A percentile compares a stretch with the other conserved stretches of the same genome.
Evolutionary conservation across 2,329 filamentous ascomycete genomes (phyloP).

Genomic region (Gaeumannomyces sp.): DNA sequence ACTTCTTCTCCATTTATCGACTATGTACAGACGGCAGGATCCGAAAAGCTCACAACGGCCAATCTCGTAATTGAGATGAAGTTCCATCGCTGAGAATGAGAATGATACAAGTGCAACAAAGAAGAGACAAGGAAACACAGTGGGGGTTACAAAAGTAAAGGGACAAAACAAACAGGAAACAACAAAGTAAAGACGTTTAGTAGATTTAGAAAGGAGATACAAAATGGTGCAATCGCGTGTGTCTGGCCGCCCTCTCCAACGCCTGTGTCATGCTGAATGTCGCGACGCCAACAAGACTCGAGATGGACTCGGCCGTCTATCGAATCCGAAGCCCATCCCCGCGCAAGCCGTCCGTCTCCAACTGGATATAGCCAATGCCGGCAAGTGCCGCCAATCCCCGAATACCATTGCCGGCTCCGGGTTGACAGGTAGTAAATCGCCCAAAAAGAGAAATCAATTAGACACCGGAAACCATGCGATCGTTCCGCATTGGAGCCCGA

Average conservation of each 20-base stretch:
- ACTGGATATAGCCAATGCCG: neutral
- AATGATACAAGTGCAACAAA: conserved; percentile 3
- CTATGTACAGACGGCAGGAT: conserved; percentile 7
- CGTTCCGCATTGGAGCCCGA: neutral
- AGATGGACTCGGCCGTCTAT: neutral
- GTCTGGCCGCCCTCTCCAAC: conserved; percentile 10
- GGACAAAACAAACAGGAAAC: conserved; percentile 4
- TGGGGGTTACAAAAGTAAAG: conserved; percentile 3
- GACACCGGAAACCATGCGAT: neutral
- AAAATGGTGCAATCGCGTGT: neutral
- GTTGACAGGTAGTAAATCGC: neutral
- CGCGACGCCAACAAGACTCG: neutral
- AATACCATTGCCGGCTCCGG: neutral
- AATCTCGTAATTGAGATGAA: neutral
- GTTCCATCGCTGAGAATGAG: neutral
- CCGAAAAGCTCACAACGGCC: neutral
- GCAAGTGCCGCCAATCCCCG: neutral
- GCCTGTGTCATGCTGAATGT: conserved; percentile 9
- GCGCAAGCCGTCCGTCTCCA: neutral
- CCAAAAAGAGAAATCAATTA: conserved; percentile 1
- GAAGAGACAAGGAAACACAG: conserved; percentile 3
- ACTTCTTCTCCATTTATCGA: conserved; percentile 6
- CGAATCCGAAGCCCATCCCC: neutral
- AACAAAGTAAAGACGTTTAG: neutral
- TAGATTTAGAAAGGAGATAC: conserved; percentile 4